A percentile compares a stretch with the other conserved stretches of the same genome.
phyloP scores from a whole-genome alignment of 441 rosid species.

The Populus hybrid region DNA sequence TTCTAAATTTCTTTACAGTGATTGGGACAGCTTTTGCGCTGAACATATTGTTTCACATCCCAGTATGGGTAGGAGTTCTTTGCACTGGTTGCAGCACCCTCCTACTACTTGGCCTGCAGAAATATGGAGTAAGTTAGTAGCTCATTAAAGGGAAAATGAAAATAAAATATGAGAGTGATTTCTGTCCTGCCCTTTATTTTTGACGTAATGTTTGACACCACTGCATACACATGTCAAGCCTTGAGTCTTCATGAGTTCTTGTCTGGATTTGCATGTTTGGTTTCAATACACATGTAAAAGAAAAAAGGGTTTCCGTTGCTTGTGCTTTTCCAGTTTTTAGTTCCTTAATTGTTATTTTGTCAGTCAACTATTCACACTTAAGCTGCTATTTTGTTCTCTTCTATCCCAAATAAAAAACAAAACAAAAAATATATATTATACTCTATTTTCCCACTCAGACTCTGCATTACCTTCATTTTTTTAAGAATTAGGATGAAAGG shows the following conservation, averaged over 20 bases:
- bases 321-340: neutral
- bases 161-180: too few relatives aligned
- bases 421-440: too few relatives aligned
- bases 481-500: neutral
- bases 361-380: too few relatives aligned
- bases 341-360: neutral
- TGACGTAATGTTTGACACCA: neutral
- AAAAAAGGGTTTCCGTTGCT: neutral
- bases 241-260: neutral
- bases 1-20: constrained; percentile 29
- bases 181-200: neutral
- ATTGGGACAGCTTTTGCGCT: constrained; percentile 71
- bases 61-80: constrained; percentile 61
- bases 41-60: constrained; percentile 51
- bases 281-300: neutral
- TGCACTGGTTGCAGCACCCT: constrained; percentile 60
- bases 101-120: constrained; percentile 62
- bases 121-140: constrained; percentile 52
- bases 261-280: neutral
- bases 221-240: neutral
- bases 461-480: too few relatives aligned
- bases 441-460: too few relatives aligned
- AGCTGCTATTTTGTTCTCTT: neutral
- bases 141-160: too few relatives aligned
- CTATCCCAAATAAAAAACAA: neutral